Evolutionary conservation across 2,329 filamentous ascomycete species (phyloP), one percentile per base, ranked within the genome.

Genomic region (Cadophora sp.): DNA sequence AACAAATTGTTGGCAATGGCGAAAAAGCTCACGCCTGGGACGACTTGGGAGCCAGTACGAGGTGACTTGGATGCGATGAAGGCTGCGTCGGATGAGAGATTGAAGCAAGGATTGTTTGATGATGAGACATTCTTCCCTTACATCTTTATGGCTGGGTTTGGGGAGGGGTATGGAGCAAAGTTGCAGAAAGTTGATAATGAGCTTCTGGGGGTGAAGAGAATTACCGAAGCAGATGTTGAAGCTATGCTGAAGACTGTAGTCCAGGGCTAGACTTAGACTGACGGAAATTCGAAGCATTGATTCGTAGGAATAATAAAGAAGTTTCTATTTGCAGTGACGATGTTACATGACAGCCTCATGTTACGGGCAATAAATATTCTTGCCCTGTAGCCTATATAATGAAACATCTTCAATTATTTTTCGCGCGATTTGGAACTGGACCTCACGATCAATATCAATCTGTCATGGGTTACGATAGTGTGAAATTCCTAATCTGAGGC

Each of bases 201-300:
- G 51, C 73, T 86, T 12, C 68, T 86, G 0, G 84, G 83, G 0
- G 46, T 87, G n/a, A 79, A 81, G 75, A 74, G 77, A 8, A 73
- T 81, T 64, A 81, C 76, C 0, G 79, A 84, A 11, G 78, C 76
- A 11, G 80, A 82, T 29, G 60, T 86, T 8, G 75, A 80, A 69
- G 78, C 77, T 4, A 66, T 77, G 29, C 63, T 78, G 26, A 75
- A 69, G 67, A 55, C 26, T 55, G 26, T 55, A 3, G 14, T 31
- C n/a, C 51, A 55, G 9, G 51, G 26, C 12, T 53, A 19, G 14
- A 5, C 16, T 51, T 12, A 19, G 22, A 12, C 11, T 7, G 4
- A 29, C 0, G 43, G 4, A 46, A 46, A 16, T 16, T 43, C 14
- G 12, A 8, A 16, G 37, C 37, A 16, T 43, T 11, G 37, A 9